A percentile compares a stretch with the other conserved stretches of the same genome.
These are phyloP conservation scores for Amphirosellinia nigrospora DNA, from an alignment of 495 filamentous ascomycete species.

Conservation along the genomic window DNA sequence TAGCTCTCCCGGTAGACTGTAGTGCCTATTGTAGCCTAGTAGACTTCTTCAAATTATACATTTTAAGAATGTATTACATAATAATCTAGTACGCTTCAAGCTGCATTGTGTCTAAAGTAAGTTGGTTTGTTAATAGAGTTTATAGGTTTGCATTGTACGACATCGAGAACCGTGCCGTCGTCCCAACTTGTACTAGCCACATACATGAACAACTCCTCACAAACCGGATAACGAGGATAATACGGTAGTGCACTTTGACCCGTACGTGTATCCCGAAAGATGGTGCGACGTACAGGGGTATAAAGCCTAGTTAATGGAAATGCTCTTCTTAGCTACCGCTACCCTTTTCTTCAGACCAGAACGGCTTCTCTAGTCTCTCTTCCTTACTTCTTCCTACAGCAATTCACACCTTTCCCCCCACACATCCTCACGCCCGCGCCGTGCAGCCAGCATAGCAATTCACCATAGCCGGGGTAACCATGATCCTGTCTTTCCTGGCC, in stretches of 20 bases:
- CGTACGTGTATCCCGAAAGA: neutral
- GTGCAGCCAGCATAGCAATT: neutral
- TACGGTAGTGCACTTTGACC: neutral
- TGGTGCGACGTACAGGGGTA: neutral
- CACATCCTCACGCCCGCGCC: neutral
- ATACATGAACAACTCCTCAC: neutral
- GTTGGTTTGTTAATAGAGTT: neutral
- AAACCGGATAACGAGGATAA: neutral
- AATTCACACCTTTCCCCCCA: neutral
- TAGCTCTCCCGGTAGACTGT: no score
- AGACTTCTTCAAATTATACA: neutral
- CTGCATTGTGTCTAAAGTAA: neutral
- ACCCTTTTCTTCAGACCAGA: neutral
- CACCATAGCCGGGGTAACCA: neutral
- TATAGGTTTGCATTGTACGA: neutral
- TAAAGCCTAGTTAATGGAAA: neutral
- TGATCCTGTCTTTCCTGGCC: neutral
- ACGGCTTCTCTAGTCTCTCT: neutral
- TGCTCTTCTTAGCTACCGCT: neutral
- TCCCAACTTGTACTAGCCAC: neutral
- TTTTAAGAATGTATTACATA: neutral
- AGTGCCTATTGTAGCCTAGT: neutral
- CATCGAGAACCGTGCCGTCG: neutral
- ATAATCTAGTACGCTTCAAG: neutral
- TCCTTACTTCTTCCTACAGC: neutral